Evolutionary conservation across 768 basidiomycete species (phyloP).

Genomic region (Hysterangium stoloniferum): DNA sequence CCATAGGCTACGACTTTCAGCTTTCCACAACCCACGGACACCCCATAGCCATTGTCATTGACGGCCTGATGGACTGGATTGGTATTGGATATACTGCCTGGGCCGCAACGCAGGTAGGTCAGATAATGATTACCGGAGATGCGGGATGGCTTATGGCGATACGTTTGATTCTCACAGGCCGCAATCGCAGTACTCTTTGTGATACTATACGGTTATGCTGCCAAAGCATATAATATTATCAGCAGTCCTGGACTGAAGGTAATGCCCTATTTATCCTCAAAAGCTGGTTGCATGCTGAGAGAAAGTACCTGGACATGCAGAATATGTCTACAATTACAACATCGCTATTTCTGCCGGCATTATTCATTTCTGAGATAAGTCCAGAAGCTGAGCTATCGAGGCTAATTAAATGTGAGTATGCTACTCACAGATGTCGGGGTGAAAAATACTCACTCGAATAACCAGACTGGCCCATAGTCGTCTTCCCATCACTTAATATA

Average conservation of each 20-base stretch:
- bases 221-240: neutral
- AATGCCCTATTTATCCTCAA: too few species aligned
- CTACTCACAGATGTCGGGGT: neutral
- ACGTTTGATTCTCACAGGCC: neutral
- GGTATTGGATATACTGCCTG: neutral
- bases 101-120: constrained; percentile 2
- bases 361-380: neutral
- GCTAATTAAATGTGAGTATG: neutral
- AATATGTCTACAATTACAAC: neutral
- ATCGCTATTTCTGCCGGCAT: constrained; percentile 3
- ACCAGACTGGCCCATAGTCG: constrained; percentile 4
- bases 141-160: neutral
- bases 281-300: neutral
- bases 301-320: neutral
- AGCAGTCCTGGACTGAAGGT: neutral
- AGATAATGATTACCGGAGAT: neutral
- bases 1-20: too few species aligned
- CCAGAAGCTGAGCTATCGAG: neutral
- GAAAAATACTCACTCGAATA: neutral
- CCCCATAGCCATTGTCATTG: too few species aligned
- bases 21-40: too few species aligned
- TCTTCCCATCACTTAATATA: neutral
- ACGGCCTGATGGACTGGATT: constrained; percentile 1
- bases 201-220: constrained; percentile 1
- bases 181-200: constrained; percentile 2